Evolutionary conservation across 1,284 basidiomycete genomes (phyloP).

Genomic region (Spongiforma sp.): DNA sequence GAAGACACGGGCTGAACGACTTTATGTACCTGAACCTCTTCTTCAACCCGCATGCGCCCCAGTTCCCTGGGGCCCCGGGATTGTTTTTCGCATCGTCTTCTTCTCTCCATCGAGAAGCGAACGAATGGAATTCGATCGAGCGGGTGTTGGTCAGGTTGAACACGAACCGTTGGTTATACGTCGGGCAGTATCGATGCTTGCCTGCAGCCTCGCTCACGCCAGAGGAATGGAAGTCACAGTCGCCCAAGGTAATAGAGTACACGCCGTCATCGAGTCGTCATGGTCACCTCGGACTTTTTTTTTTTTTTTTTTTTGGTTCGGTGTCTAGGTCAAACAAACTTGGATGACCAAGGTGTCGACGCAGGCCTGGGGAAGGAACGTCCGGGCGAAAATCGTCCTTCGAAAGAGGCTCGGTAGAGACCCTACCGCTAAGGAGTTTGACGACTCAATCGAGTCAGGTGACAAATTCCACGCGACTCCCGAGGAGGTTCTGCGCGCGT

Average conservation of each 20-base stretch:
- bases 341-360: slow-evolving; percentile 22
- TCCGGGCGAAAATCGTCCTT: slow-evolving; percentile 24
- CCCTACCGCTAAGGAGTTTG: slow-evolving; percentile 17
- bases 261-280: too few relatives aligned
- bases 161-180: slow-evolving; percentile 32
- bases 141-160: slow-evolving; percentile 28
- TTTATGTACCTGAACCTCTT: slow-evolving; percentile 43
- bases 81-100: slow-evolving; percentile 37
- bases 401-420: slow-evolving; percentile 18
- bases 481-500: slow-evolving; percentile 19
- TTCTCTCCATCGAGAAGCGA: neutral
- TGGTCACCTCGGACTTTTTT: too few relatives aligned
- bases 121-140: slow-evolving; percentile 4
- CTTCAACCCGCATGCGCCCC: slow-evolving; percentile 43
- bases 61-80: slow-evolving; percentile 42
- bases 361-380: slow-evolving; percentile 12
- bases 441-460: neutral
- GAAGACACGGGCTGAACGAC: slow-evolving; percentile 34
- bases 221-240: slow-evolving; percentile 33
- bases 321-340: slow-evolving; percentile 24
- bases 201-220: slow-evolving; percentile 25
- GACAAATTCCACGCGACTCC: slow-evolving; percentile 20
- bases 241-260: slow-evolving; percentile 23
- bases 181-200: slow-evolving; percentile 35
- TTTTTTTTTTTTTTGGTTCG: too few relatives aligned